Percentiles rank a stretch among this genome's conserved stretches.
phyloP scores from a whole-genome alignment of 2,329 filamentous ascomycete genomes.

The Colletotrichum plurivorum region DNA sequence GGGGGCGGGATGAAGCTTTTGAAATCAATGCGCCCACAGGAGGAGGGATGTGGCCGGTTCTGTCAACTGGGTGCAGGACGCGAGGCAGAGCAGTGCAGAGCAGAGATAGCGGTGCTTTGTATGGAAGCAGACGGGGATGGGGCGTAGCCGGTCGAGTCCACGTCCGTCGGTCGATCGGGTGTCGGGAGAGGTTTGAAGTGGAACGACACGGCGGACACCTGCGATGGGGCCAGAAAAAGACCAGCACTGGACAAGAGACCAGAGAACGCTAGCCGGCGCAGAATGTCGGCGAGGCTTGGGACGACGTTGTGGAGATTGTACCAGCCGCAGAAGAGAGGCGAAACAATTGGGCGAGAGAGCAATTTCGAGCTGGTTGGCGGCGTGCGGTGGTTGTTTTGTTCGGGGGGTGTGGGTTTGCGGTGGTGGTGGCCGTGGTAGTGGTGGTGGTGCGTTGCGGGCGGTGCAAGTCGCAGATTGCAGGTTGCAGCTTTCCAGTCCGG shows the following conservation, averaged over 20 bases:
- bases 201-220: constrained; percentile 30
- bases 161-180: constrained; percentile 28
- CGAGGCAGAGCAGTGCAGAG: neutral
- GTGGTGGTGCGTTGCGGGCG: constrained; percentile 8
- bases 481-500: neutral
- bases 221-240: constrained; percentile 16
- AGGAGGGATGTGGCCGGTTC: constrained; percentile 21
- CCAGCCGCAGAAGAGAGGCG: constrained; percentile 13
- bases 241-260: constrained; percentile 6
- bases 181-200: constrained; percentile 25
- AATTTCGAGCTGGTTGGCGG: neutral
- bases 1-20: constrained; percentile 16
- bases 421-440: neutral
- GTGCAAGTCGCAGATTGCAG: constrained; percentile 8
- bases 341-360: constrained; percentile 13
- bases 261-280: neutral
- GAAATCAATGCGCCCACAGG: constrained; percentile 15
- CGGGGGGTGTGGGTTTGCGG: neutral
- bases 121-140: constrained; percentile 29
- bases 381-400: constrained; percentile 1
- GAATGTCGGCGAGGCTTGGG: neutral
- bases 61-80: constrained; percentile 3
- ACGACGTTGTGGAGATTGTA: constrained; percentile 13
- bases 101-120: neutral
- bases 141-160: constrained; percentile 21